phyloP scores from a whole-genome alignment of 768 basidiomycete genomes.

The Boletellus ananiceps region DNA sequence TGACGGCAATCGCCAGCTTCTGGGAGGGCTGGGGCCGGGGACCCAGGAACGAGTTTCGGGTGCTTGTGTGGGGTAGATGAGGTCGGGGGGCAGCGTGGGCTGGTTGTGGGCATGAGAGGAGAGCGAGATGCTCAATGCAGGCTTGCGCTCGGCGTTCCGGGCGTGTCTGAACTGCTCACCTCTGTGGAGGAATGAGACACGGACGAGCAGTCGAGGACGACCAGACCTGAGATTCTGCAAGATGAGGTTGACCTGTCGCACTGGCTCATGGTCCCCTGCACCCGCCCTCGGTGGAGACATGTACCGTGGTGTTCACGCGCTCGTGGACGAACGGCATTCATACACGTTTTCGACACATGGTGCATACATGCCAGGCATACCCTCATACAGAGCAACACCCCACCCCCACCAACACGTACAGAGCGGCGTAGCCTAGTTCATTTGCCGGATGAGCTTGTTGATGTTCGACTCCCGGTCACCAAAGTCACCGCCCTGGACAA shows the following conservation, averaged over 20 bases:
- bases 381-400: constrained; percentile 18
- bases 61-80: constrained; percentile 30
- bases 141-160: constrained; percentile 45
- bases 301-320: too few species aligned
- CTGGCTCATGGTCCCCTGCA: constrained; percentile 6
- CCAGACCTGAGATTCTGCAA: constrained; percentile 27
- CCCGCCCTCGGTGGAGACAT: constrained; percentile 13
- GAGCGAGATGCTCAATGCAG: constrained; percentile 14
- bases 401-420: constrained; percentile 2
- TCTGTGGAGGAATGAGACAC: constrained; percentile 31
- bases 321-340: constrained; percentile 8
- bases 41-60: constrained; percentile 17
- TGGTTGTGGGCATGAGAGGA: constrained; percentile 32
- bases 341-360: constrained; percentile 25
- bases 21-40: constrained; percentile 52
- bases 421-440: constrained; percentile 54
- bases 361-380: constrained; percentile 34
- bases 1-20: constrained; percentile 47
- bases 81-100: constrained; percentile 43
- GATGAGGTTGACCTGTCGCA: constrained; percentile 28
- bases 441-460: constrained; percentile 94
- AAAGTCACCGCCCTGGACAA: constrained; percentile 93
- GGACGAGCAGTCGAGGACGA: not conserved
- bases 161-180: constrained; percentile 68
- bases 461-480: constrained; percentile 97